Conservation (phyloP, 352 stramenopile genomes). For the Phytophthora ramorum region DNA sequence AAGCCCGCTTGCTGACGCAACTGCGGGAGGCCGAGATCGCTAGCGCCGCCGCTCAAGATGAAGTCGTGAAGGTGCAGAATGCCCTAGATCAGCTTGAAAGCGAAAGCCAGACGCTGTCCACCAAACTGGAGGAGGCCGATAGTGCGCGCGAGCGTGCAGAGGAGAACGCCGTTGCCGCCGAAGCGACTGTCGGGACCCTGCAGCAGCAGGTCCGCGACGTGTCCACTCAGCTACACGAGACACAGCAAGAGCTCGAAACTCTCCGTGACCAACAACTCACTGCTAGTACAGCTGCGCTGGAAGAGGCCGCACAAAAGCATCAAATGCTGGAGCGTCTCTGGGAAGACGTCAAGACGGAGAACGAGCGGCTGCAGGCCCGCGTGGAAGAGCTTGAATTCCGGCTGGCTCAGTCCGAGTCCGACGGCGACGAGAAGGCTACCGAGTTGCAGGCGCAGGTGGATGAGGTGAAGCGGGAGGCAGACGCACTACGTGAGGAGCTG, state of each 20-base stretch:
- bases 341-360: slow-evolving; percentile 58
- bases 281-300: slow-evolving; percentile 50
- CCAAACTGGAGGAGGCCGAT: slow-evolving; percentile 37
- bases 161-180: slow-evolving; percentile 32
- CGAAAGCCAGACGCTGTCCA: slow-evolving; percentile 34
- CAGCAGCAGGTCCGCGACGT: slow-evolving; percentile 69
- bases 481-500: slow-evolving; percentile 54
- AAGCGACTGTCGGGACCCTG: slow-evolving; percentile 52
- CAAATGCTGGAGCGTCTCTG: slow-evolving; percentile 62
- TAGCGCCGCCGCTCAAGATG: slow-evolving; percentile 41
- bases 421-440: slow-evolving; percentile 45
- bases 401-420: slow-evolving; percentile 44
- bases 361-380: slow-evolving; percentile 61
- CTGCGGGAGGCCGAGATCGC: slow-evolving; percentile 50
- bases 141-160: slow-evolving; percentile 40
- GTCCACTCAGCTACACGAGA: slow-evolving; percentile 54
- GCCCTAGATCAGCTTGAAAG: slow-evolving; percentile 43
- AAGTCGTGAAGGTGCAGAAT: slow-evolving; percentile 41
- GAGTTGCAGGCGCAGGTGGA: slow-evolving; percentile 63
- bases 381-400: slow-evolving; percentile 68
- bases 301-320: slow-evolving; percentile 60
- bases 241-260: slow-evolving; percentile 54
- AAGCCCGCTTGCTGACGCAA: slow-evolving; percentile 49
- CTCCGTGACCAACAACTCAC: slow-evolving; percentile 56
- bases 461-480: slow-evolving; percentile 58